A percentile compares a stretch with the other conserved stretches of the same genome.
Conservation (phyloP, 352 stramenopile species). For the Phytophthora nicotianae region DNA sequence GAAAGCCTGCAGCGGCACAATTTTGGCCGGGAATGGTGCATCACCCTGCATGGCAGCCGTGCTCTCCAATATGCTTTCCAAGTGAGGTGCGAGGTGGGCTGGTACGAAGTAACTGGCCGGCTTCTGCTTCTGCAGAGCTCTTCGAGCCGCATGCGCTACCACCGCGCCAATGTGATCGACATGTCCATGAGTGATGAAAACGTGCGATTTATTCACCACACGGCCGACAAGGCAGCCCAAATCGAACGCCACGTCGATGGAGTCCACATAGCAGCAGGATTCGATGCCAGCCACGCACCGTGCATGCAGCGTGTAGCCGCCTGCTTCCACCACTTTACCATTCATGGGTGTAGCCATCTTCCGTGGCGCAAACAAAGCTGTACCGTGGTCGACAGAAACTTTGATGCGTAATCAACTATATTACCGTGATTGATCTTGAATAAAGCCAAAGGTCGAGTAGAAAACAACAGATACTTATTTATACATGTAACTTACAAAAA, state of each 20-base stretch:
- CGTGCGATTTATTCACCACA: slow-evolving; percentile 62
- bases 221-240: slow-evolving; percentile 60
- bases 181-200: slow-evolving; percentile 91
- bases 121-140: slow-evolving; percentile 52
- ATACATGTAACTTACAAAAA: no score
- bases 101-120: slow-evolving; percentile 78
- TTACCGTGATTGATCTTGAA: background rate
- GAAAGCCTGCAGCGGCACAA: slow-evolving; percentile 57
- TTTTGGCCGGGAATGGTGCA: slow-evolving; percentile 45
- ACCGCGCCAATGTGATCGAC: slow-evolving; percentile 81
- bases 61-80: slow-evolving; percentile 60
- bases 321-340: slow-evolving; percentile 36
- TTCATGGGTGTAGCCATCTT: slow-evolving; percentile 17
- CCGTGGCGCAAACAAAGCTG: background rate
- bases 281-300: slow-evolving; percentile 74
- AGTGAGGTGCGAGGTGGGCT: slow-evolving; percentile 48
- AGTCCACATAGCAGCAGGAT: slow-evolving; percentile 81
- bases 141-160: slow-evolving; percentile 62
- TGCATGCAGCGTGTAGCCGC: slow-evolving; percentile 60
- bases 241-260: slow-evolving; percentile 78
- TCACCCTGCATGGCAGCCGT: slow-evolving; percentile 69
- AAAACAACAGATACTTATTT: no score
- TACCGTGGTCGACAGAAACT: slow-evolving; percentile 10
- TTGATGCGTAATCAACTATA: slow-evolving; percentile 7
- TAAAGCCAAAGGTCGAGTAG: background rate